phyloP scores from a whole-genome alignment of 306 rosid species.

The Cyamopsis tetragonoloba region DNA sequence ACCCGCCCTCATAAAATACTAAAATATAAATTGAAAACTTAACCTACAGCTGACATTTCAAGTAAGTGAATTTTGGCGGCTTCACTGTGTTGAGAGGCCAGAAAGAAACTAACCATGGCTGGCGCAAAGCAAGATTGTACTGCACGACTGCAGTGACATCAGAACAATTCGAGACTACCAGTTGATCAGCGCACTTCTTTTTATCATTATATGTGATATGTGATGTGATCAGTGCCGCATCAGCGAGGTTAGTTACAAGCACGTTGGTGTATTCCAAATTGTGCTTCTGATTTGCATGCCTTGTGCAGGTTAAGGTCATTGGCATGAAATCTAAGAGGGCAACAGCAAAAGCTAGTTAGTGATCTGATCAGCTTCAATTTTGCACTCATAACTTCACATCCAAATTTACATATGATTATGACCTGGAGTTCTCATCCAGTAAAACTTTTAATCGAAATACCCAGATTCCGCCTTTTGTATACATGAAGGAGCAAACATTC shows the following conservation, averaged over 20 bases:
- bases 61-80: not conserved
- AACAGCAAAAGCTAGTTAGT: not conserved
- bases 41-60: not conserved
- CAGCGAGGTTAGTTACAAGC: conserved; percentile 18
- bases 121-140: conserved; percentile 22
- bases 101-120: not conserved
- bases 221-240: not conserved
- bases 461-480: conserved; percentile 7
- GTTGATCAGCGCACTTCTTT: not conserved
- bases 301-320: not conserved
- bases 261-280: not conserved
- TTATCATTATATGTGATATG: too few relatives aligned
- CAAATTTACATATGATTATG: conserved; percentile 13
- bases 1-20: conserved; percentile 78
- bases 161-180: conserved; percentile 19
- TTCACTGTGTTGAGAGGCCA: not conserved
- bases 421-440: not conserved
- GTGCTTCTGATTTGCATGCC: conserved; percentile 27
- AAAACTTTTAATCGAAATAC: not conserved
- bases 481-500: conserved; percentile 12
- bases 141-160: conserved; percentile 21
- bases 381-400: conserved; percentile 6
- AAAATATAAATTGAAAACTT: conserved; percentile 23
- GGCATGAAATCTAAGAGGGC: conserved; percentile 1
- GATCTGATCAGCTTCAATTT: conserved; percentile 13